Evolutionary conservation across 768 basidiomycete species (phyloP).

Genomic region (Russula dissimulans): DNA sequence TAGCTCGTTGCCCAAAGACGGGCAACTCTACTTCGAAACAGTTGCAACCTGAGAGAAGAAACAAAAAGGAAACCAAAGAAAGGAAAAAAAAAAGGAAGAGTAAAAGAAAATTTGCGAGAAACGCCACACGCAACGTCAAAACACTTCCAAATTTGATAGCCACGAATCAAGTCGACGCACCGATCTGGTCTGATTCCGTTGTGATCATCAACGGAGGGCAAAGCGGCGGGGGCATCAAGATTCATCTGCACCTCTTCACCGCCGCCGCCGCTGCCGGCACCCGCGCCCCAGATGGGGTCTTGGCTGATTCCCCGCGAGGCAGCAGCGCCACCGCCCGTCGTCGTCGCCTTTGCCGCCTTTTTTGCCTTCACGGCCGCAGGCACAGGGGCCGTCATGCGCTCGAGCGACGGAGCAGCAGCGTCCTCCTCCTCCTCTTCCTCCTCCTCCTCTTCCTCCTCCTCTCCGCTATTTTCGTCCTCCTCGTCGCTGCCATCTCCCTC

Average conservation of each 20-base stretch:
- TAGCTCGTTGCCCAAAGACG: constrained; percentile 56
- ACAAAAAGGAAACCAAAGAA: too few relatives aligned
- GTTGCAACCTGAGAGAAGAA: constrained; percentile 43
- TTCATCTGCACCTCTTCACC: constrained; percentile 51
- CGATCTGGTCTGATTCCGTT: constrained; percentile 46
- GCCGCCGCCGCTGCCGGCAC: constrained; percentile 30
- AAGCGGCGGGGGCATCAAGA: constrained; percentile 32
- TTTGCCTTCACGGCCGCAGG: neutral
- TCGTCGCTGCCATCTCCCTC: constrained; percentile 44
- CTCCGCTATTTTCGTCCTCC: constrained; percentile 34
- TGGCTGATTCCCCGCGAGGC: constrained; percentile 29
- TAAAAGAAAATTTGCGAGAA: neutral
- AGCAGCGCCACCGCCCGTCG: constrained; percentile 13
- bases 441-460: constrained; percentile 41
- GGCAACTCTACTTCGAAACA: constrained; percentile 77
- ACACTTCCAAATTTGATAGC: neutral
- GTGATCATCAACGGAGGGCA: constrained; percentile 28
- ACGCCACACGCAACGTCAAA: neutral
- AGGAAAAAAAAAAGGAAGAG: too few relatives aligned
- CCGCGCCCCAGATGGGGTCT: constrained; percentile 56
- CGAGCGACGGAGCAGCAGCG: too few relatives aligned
- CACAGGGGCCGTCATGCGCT: constrained; percentile 45
- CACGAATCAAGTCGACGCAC: constrained; percentile 32
- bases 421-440: too few relatives aligned
- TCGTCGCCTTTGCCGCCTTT: constrained; percentile 16